Evolutionary conservation across 495 filamentous ascomycete species (phyloP), one percentile per base, ranked within the genome.

Genomic region (Paragyromitra xinjiangensis): DNA sequence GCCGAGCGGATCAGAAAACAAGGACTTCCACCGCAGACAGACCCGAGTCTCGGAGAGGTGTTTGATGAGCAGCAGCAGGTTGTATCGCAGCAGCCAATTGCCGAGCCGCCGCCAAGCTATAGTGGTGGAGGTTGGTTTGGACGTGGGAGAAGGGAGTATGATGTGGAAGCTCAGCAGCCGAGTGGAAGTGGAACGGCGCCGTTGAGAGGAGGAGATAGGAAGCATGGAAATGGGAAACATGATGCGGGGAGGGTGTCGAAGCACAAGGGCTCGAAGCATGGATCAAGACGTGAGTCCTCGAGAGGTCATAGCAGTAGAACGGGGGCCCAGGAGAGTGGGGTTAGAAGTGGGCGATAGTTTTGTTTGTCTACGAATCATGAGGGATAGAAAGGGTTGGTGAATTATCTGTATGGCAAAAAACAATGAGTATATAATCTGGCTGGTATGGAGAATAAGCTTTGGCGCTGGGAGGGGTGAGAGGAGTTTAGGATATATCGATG

Each of bases 1-100:
- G 80, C 84, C 48, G 85, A 85, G 75, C 84, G 86, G 69, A 80
- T 80, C 40, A 85, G 85, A 78, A 85, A 80, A 11, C 81, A 81
- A 48, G 84, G 84, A 11, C 65, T 80, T 1, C 72, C 81, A 6
- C 68, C 72, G 40, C 75, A 76, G 50, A 48, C 55, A 0, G 80
- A 82, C 34, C 80, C 75, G 39, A 77, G 70, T 8, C 64, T 82
- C 3, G 79, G 74, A 8, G 80, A 68, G 16, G 76, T 75, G 26
- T 79, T 45, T 44, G 77, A 79, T 9, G 70, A 75, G 26, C 76
- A 78, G 64, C 71, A 79, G 14, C 75, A 71, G 6, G 39, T 74
- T 11, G 70, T 67, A 7, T 26, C 14, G 12, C 65, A 78, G 19
- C 79, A 78, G 14, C 73, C 73, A 26, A 22, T 68, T 29, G 14